Percentiles rank a stretch among this genome's conserved stretches.
Evolutionary conservation across 2,329 filamentous ascomycete species (phyloP).

Genomic region (Neopestalotiopsis sp.): DNA sequence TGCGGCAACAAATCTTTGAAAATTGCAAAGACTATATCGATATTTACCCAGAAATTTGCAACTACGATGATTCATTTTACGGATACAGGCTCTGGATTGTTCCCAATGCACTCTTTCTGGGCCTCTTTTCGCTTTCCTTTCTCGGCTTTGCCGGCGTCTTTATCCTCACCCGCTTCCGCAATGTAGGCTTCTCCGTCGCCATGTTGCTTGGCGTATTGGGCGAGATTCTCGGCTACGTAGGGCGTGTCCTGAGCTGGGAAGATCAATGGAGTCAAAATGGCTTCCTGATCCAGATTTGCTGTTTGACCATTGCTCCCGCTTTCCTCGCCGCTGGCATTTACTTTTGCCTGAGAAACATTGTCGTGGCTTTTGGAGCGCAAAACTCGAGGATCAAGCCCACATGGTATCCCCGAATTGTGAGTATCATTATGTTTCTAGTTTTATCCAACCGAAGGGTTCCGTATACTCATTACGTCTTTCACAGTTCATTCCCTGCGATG

Average conservation of each 20-base stretch:
- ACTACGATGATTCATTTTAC: constrained; percentile 43
- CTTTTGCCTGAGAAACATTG: constrained; percentile 59
- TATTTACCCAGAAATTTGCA: constrained; percentile 18
- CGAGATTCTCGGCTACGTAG: constrained; percentile 65
- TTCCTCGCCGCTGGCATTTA: constrained; percentile 70
- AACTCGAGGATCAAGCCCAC: constrained; percentile 53
- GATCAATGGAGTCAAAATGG: constrained; percentile 55
- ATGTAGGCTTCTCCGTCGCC: constrained; percentile 55
- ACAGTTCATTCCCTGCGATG: constrained; percentile 67
- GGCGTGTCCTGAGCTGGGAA: constrained; percentile 58
- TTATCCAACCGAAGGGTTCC: background rate
- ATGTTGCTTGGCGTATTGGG: constrained; percentile 57
- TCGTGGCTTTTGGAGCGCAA: constrained; percentile 51
- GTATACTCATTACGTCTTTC: background rate
- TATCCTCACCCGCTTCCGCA: constrained; percentile 48
- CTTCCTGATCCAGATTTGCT: constrained; percentile 63
- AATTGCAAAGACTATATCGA: constrained; percentile 12
- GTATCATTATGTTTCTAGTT: constrained; percentile 22
- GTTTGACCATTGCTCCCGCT: constrained; percentile 67
- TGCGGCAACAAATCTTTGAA: background rate
- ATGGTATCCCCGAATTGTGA: constrained; percentile 54
- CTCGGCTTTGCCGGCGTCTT: constrained; percentile 54
- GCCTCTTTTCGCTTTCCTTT: constrained; percentile 33
- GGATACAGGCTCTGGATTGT: constrained; percentile 57
- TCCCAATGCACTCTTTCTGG: constrained; percentile 58